phyloP scores from a whole-genome alignment of 768 basidiomycete species.

The Suillus brevipes region DNA sequence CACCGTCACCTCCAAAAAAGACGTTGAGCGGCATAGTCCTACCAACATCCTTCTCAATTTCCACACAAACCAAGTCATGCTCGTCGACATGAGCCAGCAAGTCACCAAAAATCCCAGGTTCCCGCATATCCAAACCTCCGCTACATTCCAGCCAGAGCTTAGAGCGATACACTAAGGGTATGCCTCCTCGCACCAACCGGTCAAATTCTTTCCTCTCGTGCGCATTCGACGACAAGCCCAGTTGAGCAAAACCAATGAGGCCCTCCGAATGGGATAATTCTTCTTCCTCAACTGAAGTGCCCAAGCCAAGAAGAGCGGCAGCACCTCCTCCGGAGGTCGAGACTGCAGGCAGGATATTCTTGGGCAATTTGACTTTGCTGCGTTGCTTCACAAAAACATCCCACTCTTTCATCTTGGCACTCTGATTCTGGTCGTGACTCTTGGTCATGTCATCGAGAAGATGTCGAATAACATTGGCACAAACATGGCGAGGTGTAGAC shows the following conservation, averaged over 20 bases:
- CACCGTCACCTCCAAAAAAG: conserved; percentile 97
- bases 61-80: conserved; percentile 53
- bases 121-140: conserved; percentile 87
- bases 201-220: conserved; percentile 82
- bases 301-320: conserved; percentile 68
- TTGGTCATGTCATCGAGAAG: conserved; percentile 75
- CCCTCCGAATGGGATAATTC: conserved; percentile 83
- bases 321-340: conserved; percentile 39
- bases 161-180: conserved; percentile 84
- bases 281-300: conserved; percentile 62
- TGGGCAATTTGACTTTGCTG: conserved; percentile 43
- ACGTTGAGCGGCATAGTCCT: conserved; percentile 92
- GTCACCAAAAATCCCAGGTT: conserved; percentile 89
- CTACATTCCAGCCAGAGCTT: conserved; percentile 95
- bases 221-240: conserved; percentile 68
- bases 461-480: conserved; percentile 70
- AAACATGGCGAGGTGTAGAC: conserved; percentile 72
- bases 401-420: conserved; percentile 75
- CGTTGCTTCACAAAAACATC: conserved; percentile 80
- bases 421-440: conserved; percentile 81
- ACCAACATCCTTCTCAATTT: conserved; percentile 97
- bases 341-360: conserved; percentile 18
- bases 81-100: conserved; percentile 57
- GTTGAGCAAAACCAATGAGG: conserved; percentile 87
- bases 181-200: conserved; percentile 77